These are phyloP conservation scores for Pueraria montana DNA, from an alignment of 306 rosid species.

Conservation along the genomic window DNA sequence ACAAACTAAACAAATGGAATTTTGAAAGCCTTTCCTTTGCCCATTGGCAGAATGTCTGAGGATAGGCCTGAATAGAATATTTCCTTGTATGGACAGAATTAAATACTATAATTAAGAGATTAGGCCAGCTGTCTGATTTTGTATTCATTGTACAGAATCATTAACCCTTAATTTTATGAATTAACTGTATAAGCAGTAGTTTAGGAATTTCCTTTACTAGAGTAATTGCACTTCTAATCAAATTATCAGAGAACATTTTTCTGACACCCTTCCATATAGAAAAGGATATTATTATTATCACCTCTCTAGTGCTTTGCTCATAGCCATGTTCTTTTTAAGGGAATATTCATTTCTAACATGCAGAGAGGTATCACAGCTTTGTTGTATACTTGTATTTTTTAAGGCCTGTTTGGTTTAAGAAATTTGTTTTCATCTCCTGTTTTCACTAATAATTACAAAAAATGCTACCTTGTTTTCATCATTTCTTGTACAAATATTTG, in stretches of 20 bases:
- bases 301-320: neutral
- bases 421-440: neutral
- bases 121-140: neutral
- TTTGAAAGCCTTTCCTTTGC: neutral
- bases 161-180: neutral
- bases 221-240: neutral
- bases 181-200: neutral
- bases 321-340: conserved; percentile 21
- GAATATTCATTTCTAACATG: conserved; percentile 29
- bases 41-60: neutral
- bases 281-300: neutral
- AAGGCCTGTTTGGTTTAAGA: neutral
- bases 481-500: neutral
- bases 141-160: neutral
- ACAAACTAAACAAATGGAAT: conserved; percentile 26
- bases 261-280: conserved; percentile 16
- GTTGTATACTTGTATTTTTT: conserved; percentile 5
- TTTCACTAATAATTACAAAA: neutral
- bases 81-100: neutral
- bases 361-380: conserved; percentile 33
- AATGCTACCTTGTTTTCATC: neutral
- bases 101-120: conserved; percentile 1
- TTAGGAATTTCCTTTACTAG: neutral
- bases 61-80: neutral
- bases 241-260: neutral